Percentiles rank a stretch among this genome's conserved stretches.
Evolutionary conservation across 345 rosid genomes (phyloP).

Genomic region (Raphanus raphanistrum): DNA sequence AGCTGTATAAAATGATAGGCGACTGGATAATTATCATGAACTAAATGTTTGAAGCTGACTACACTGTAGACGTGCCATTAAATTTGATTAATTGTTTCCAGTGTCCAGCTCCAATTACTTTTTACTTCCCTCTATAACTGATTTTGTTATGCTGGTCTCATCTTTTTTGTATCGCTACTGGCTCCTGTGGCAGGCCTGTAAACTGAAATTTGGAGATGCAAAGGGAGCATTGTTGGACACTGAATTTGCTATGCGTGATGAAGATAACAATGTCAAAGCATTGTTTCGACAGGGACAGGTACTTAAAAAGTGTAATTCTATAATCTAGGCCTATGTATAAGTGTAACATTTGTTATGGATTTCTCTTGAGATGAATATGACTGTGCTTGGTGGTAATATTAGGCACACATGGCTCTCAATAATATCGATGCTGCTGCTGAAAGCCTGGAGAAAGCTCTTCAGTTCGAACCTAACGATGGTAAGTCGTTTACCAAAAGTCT

Average conservation of each 20-base stretch:
- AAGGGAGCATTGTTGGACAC: constrained; percentile 88
- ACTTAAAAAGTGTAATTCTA: constrained; percentile 25
- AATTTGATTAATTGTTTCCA: too few species aligned
- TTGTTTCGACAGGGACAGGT: constrained; percentile 98
- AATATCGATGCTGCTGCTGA: constrained; percentile 93
- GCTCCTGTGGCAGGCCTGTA: constrained; percentile 65
- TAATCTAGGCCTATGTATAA: not conserved
- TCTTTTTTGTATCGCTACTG: constrained; percentile 7
- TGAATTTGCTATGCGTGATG: constrained; percentile 90
- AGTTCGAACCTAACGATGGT: constrained; percentile 92
- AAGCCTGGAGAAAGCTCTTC: constrained; percentile 84
- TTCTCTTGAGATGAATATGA: not conserved
- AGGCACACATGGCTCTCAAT: constrained; percentile 94
- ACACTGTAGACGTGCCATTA: too few species aligned
- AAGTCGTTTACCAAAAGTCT: constrained; percentile 21
- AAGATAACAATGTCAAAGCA: constrained; percentile 84
- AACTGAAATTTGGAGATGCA: constrained; percentile 75
- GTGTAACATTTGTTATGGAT: not conserved
- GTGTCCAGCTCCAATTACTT: too few species aligned
- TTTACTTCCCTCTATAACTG: not conserved
- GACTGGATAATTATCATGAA: too few species aligned
- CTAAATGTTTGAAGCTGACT: too few species aligned
- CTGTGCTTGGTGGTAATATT: constrained; percentile 14
- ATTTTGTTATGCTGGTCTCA: not conserved
- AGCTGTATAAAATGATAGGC: too few species aligned